Base-by-base conservation (phyloP, 495 filamentous ascomycete species). In the Viridothelium virens region DNA sequence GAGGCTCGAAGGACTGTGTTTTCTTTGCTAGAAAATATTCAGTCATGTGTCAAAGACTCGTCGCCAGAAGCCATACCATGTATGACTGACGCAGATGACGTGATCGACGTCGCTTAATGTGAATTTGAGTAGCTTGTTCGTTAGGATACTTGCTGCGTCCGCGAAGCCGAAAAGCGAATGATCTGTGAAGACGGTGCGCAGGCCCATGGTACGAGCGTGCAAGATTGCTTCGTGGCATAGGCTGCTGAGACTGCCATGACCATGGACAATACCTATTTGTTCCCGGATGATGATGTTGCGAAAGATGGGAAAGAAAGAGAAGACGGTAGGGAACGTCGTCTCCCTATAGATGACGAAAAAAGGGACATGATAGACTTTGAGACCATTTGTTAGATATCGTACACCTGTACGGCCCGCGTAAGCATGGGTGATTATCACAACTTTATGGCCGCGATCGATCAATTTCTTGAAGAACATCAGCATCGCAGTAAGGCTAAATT, bases 161-260 rank as follows among this genome's bases (percentile, higher is more conserved):
- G 94, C 92, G 75, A 98, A 98, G 6, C 94, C 94, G 75, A 97
- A 97, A 3, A 98, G 80, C n/a, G 90, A 95, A 76, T 98, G 94
- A 76, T 98, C 94, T 2, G 94, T 97, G 72, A 97, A 97, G 39
- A 96, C 93, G 0, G 94, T 97, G 48, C 91, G 85, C 66, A 98
- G 73, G 2, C 95, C 91, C 94, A 98, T 98, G 2, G 95, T 98
- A 64, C 94, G 83, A 0, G 89, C 94, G 78, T 98, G 94, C 34
- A 98, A 79, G 68, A 98, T 96, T 31, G 91, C 92, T 77, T 98
- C 94, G 70, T 92, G 91, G 72, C 94, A 96, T 61, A 98, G 82
- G 72, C 85, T 96, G 69, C 91, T 96, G 66, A 98, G 78, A 74
- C 89, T 94, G 31, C 84, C 92, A 78, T 98, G 94, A 38, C 95